Evolutionary conservation across 1,139 yeast genomes (phyloP), one percentile per base, ranked within the genome.

Genomic region (Zygosaccharomyces pseudobailii): DNA sequence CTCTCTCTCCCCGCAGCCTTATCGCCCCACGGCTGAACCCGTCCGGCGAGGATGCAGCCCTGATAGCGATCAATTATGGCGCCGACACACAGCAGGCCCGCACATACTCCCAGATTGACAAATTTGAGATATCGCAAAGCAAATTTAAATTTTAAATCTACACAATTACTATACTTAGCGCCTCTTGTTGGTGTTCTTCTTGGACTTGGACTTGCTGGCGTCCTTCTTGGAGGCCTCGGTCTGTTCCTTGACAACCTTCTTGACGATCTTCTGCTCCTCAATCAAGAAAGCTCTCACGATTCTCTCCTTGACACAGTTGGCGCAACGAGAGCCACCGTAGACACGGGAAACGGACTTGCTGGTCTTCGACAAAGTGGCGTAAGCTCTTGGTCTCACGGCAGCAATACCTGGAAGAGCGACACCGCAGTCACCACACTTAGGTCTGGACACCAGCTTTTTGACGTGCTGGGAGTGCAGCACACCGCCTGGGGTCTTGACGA

Each of bases 401-500:
- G 95, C 83, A 72, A 84, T 72, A 82, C 98, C 98, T 65, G 90
- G 84, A 68, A 92, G 84, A 69, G 89, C 84, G 62, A 71, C 70
- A 75, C 96, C 97, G 77, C 96, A 87, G 84, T 89, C 97, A 82
- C 97, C 97, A 80, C 98, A 92, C 80, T 89, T 90, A 76, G 94
- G 95, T 78, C 94, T 84, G 71, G 96, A 75, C 70, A 95, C 96
- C 68, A 73, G 72, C 84, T 92, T 92, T 86, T 89, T 89, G 74
- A 87, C 79, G 80, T 92, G 97, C 76, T 88, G 96, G 75, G 95
- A 95, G 72, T 89, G 85, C 75, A 92, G 84, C 76, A 84, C 85
- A 73, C 97, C 97, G 82, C 98, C 98, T 76, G 98, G 97, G 78
- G 98, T 92, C 87, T 89, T 92, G 70, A 90, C 95, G 77, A 90